Percentiles rank a stretch among this genome's conserved stretches.
phyloP scores from a whole-genome alignment of 352 stramenopile species.

The Phytopythium litorale region DNA sequence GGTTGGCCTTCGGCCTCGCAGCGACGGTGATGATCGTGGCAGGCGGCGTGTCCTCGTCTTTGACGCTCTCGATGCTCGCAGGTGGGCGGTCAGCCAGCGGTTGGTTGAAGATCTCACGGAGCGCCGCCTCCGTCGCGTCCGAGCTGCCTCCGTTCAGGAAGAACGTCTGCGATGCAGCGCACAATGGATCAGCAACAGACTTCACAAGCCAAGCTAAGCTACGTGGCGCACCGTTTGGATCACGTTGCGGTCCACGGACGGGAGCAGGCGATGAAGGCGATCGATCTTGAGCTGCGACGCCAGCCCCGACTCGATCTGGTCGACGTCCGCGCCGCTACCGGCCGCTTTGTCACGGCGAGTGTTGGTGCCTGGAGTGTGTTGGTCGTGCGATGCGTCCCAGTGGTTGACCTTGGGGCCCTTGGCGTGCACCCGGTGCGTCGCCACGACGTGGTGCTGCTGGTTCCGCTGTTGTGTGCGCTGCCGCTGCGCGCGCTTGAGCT shows the following conservation, averaged over 20 bases:
- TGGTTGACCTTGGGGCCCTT: not conserved
- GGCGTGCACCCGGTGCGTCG: not conserved
- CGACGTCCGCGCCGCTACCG: no score
- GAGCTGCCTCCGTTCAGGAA: slow-evolving; percentile 63
- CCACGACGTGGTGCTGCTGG: not conserved
- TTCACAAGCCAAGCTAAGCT: not conserved
- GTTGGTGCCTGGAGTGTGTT: slow-evolving; percentile 6
- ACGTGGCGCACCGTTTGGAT: slow-evolving; percentile 42
- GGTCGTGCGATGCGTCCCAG: slow-evolving; percentile 31
- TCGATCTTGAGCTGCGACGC: slow-evolving; percentile 67
- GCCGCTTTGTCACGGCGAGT: not conserved
- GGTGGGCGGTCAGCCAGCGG: slow-evolving; percentile 18
- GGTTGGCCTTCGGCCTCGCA: slow-evolving; percentile 13
- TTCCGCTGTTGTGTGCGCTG: slow-evolving; percentile 20
- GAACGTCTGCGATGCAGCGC: slow-evolving; percentile 39
- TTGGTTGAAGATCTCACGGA: slow-evolving; percentile 62
- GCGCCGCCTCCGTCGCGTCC: slow-evolving; percentile 53
- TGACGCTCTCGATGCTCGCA: no score
- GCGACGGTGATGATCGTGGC: slow-evolving; percentile 5
- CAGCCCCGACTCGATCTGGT: slow-evolving; percentile 38
- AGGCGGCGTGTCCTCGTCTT: no score
- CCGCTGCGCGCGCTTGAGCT: slow-evolving; percentile 18
- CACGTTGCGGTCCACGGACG: slow-evolving; percentile 42
- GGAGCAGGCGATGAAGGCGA: slow-evolving; percentile 53
- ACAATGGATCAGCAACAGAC: not conserved